phyloP scores from a whole-genome alignment of 345 rosid genomes.

The Erodium maritimum region DNA sequence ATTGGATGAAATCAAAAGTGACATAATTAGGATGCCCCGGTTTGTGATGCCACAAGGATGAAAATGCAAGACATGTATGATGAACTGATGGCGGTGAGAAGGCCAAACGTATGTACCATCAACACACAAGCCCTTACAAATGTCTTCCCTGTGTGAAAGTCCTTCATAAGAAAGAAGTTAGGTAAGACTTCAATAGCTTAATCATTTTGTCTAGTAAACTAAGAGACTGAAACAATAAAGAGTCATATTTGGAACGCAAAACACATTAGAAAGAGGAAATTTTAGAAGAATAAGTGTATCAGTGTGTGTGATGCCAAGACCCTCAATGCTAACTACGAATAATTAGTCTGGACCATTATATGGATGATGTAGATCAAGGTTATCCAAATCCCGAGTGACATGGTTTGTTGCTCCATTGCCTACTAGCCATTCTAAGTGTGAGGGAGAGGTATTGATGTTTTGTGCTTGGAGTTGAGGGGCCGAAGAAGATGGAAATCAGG shows the following conservation, averaged over 20 bases:
- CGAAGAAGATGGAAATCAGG: no score
- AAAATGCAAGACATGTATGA: background rate
- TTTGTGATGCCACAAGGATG: background rate
- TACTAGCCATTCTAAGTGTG: background rate
- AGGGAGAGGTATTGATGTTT: no score
- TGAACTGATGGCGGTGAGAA: background rate
- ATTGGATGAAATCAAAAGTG: background rate
- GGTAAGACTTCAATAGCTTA: slow-evolving; percentile 3
- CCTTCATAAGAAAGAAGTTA: slow-evolving; percentile 6
- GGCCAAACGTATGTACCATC: background rate
- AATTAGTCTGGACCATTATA: slow-evolving; percentile 5
- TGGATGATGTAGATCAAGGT: background rate
- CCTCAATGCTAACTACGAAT: slow-evolving; percentile 1
- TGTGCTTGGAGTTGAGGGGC: no score
- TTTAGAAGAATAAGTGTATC: background rate
- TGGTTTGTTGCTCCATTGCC: slow-evolving; percentile 2
- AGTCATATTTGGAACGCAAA: background rate
- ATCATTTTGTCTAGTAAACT: background rate
- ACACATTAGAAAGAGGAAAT: slow-evolving; percentile 1
- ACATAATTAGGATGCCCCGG: background rate
- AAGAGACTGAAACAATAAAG: no score
- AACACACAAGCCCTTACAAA: background rate
- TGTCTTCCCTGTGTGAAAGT: background rate
- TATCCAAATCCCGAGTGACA: background rate
- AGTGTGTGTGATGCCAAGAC: slow-evolving; percentile 3